Percentiles rank a stretch among this genome's conserved stretches.
Conservation (phyloP, 2,329 filamentous ascomycete genomes). For the Myriosclerotinia curreyana region DNA sequence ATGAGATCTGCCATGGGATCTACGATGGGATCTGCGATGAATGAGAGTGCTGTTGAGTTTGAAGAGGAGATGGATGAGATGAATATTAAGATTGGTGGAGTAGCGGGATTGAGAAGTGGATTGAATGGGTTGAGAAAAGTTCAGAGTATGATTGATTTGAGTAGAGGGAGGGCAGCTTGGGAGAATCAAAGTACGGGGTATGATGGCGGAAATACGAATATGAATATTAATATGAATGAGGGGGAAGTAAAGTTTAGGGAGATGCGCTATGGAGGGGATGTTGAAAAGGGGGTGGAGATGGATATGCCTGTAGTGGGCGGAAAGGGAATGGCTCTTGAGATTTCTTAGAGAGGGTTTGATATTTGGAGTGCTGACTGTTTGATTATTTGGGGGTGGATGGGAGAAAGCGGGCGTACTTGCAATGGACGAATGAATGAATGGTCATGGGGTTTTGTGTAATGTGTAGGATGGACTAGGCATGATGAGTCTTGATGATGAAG, state of each 20-base stretch:
- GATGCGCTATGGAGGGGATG: not conserved
- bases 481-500: not conserved
- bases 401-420: no score
- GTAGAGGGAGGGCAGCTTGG: not conserved
- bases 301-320: not conserved
- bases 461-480: not conserved
- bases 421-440: not conserved
- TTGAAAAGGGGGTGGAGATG: not conserved
- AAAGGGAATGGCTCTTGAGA: conserved; percentile 10
- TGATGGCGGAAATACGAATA: not conserved
- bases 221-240: no score
- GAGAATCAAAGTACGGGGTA: not conserved
- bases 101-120: no score
- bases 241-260: conserved; percentile 9
- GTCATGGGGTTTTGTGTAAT: not conserved
- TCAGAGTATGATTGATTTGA: conserved; percentile 10
- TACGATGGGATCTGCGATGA: not conserved
- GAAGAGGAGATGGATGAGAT: not conserved
- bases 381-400: not conserved
- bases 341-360: not conserved
- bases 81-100: not conserved
- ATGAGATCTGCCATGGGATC: no score
- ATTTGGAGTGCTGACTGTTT: not conserved
- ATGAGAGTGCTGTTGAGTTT: conserved; percentile 6
- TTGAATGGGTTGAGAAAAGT: not conserved